Percentiles rank a stretch among this genome's conserved stretches.
These are phyloP conservation scores for Pseudogymnoascus sp. DNA, from an alignment of 2,329 filamentous ascomycete species.

Conservation along the genomic window DNA sequence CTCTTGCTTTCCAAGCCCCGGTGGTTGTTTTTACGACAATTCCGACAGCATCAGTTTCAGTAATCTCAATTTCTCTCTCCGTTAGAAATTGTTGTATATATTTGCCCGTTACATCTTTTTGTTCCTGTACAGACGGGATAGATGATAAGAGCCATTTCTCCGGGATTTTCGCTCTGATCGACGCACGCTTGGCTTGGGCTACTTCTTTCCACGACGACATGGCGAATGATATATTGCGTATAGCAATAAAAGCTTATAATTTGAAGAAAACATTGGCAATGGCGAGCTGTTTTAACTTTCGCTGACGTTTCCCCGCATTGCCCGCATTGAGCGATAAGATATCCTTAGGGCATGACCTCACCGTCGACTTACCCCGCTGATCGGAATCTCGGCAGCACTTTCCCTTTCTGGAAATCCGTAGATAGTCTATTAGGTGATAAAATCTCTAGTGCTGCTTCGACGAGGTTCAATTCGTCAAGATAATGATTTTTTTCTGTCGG, in stretches of 20 bases:
- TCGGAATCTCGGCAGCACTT: slow-evolving; percentile 2
- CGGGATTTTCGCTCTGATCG: slow-evolving; percentile 48
- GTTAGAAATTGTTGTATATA: slow-evolving; percentile 51
- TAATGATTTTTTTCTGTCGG: neutral
- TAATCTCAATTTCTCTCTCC: slow-evolving; percentile 50
- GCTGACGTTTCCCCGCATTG: neutral
- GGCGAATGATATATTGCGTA: slow-evolving; percentile 4
- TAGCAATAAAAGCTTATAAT: neutral
- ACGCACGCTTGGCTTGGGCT: slow-evolving; percentile 46
- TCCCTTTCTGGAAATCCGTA: neutral
- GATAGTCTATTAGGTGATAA: neutral
- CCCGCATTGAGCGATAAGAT: neutral
- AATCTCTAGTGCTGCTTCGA: neutral
- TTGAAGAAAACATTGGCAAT: neutral
- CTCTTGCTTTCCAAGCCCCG: slow-evolving; percentile 49
- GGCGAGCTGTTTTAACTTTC: neutral
- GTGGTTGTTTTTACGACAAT: slow-evolving; percentile 47
- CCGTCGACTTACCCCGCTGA: neutral
- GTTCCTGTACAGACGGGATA: slow-evolving; percentile 42
- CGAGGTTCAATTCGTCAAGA: neutral
- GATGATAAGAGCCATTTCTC: slow-evolving; percentile 45
- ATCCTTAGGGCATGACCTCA: neutral
- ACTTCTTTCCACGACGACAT: slow-evolving; percentile 40
- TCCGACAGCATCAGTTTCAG: slow-evolving; percentile 50
- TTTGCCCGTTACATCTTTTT: slow-evolving; percentile 48